These are phyloP conservation scores for Trametes coccinea DNA, from an alignment of 768 basidiomycete species.

Conservation along the genomic window DNA sequence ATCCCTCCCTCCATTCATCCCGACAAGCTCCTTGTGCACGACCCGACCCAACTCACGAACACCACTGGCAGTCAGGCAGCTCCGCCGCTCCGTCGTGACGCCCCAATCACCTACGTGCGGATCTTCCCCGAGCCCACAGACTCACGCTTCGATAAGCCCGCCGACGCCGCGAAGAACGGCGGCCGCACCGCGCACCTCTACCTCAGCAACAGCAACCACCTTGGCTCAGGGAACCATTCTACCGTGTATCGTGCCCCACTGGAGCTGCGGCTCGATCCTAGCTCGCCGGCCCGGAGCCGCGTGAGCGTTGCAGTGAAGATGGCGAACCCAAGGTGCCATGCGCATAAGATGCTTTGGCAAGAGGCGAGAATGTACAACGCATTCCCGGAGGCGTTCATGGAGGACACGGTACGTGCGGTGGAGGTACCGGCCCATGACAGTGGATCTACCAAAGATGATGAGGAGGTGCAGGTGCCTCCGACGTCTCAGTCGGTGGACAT, in stretches of 20 bases:
- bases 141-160: neutral
- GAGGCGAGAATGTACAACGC: constrained; percentile 46
- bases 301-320: constrained; percentile 27
- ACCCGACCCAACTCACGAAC: neutral
- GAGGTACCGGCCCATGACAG: neutral
- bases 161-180: neutral
- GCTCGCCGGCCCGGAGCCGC: constrained; percentile 8
- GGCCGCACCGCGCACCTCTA: constrained; percentile 44
- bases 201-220: constrained; percentile 36
- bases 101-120: constrained; percentile 12
- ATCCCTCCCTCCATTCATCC: constrained; percentile 22
- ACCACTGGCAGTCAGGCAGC: neutral
- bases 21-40: constrained; percentile 21
- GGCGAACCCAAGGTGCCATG: neutral
- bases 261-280: constrained; percentile 41
- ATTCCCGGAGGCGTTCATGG: constrained; percentile 45
- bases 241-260: constrained; percentile 48
- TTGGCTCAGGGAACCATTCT: constrained; percentile 52
- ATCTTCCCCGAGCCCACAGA: neutral
- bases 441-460: neutral
- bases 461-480: neutral
- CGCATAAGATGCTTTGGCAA: constrained; percentile 18
- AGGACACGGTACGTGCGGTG: constrained; percentile 38
- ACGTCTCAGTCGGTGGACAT: too few relatives aligned
- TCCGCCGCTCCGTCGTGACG: too few relatives aligned